phyloP scores from a whole-genome alignment of 192 early-diverging fungal species.

The Coemansia sp. region DNA sequence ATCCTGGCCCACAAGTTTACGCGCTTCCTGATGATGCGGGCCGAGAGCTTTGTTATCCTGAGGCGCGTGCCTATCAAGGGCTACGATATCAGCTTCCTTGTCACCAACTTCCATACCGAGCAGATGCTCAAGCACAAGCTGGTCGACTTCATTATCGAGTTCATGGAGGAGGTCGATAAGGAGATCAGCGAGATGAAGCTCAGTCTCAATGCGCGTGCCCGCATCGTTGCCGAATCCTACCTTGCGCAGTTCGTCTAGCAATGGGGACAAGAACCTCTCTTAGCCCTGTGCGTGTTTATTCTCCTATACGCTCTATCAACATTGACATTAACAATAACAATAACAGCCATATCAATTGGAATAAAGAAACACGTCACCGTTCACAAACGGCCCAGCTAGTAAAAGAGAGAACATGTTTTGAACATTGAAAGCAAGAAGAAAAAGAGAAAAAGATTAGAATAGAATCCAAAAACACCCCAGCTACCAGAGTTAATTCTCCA shows the following conservation, averaged over 20 bases:
- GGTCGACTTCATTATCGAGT: constrained; percentile 98
- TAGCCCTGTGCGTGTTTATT: no score
- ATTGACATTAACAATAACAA: background rate
- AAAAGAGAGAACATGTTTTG: background rate
- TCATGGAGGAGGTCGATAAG: constrained; percentile 99
- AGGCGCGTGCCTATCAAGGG: constrained; percentile 91
- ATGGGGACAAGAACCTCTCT: no score
- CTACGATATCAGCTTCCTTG: constrained; percentile 95
- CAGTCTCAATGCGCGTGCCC: constrained; percentile 87
- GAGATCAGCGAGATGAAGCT: constrained; percentile 99
- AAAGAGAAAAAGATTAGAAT: constrained; percentile 9
- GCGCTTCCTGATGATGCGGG: constrained; percentile 96
- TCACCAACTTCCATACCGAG: constrained; percentile 97
- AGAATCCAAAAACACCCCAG: background rate
- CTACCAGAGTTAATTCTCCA: constrained; percentile 5
- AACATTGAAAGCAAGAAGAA: constrained; percentile 3
- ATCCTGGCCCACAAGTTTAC: constrained; percentile 96
- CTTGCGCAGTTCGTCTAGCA: constrained; percentile 45
- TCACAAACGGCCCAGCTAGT: no score
- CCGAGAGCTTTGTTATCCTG: constrained; percentile 94
- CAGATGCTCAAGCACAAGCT: constrained; percentile 99
- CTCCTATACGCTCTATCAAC: background rate
- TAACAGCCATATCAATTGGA: background rate
- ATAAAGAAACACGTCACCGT: constrained; percentile 3
- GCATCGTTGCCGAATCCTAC: constrained; percentile 85